These are phyloP conservation scores for Fusarium stilboides DNA, from an alignment of 2,329 filamentous ascomycete genomes.

Conservation along the genomic window DNA sequence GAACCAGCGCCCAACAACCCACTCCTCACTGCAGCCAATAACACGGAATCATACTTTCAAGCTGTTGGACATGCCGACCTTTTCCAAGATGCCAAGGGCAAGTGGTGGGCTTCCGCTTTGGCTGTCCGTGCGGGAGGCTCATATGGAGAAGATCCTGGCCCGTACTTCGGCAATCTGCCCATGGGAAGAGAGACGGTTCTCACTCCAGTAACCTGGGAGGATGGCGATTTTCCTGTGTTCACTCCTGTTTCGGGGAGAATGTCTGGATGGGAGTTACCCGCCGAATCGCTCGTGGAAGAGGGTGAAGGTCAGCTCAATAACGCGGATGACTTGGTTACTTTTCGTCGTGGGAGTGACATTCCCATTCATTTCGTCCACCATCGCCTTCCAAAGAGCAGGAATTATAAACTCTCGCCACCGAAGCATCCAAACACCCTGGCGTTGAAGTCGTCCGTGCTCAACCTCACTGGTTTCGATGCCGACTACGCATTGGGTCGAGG, in stretches of 20 bases:
- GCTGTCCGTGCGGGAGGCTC: constrained; percentile 41
- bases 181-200: constrained; percentile 70
- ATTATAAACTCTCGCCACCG: constrained; percentile 62
- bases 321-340: constrained; percentile 4
- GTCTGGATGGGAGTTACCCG: constrained; percentile 52
- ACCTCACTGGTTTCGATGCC: constrained; percentile 63
- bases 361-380: constrained; percentile 19
- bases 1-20: constrained; percentile 60
- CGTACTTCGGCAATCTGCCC: constrained; percentile 56
- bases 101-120: constrained; percentile 37
- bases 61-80: constrained; percentile 62
- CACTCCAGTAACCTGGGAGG: constrained; percentile 63
- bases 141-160: constrained; percentile 30
- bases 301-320: constrained; percentile 21
- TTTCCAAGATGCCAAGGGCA: constrained; percentile 56
- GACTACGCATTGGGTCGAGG: constrained; percentile 30
- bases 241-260: constrained; percentile 42
- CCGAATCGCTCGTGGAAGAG: neutral
- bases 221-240: constrained; percentile 64
- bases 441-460: constrained; percentile 65
- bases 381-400: constrained; percentile 15
- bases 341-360: constrained; percentile 1
- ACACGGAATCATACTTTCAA: constrained; percentile 57
- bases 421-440: constrained; percentile 61
- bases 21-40: constrained; percentile 59